These are phyloP conservation scores for Pseudoneurospora amorphoporcata DNA, from an alignment of 495 filamentous ascomycete genomes.

Conservation along the genomic window DNA sequence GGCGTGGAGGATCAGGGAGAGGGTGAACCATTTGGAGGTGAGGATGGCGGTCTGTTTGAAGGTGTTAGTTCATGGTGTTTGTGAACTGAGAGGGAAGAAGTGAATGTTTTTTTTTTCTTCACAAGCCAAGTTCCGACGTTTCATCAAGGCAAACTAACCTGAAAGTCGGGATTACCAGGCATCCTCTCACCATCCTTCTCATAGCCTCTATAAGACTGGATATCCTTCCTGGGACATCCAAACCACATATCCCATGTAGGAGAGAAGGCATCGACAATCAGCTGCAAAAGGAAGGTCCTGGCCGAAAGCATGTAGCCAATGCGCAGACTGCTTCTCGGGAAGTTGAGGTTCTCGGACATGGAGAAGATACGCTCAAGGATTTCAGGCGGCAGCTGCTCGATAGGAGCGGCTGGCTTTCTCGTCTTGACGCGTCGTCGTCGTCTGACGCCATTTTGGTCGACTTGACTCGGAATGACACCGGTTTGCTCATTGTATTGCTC, in stretches of 20 bases:
- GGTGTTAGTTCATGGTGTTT: not conserved
- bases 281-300: constrained; percentile 12
- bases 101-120: not conserved
- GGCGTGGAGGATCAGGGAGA: constrained; percentile 20
- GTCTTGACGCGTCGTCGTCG: constrained; percentile 2
- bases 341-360: constrained; percentile 28
- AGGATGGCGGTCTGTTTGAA: constrained; percentile 21
- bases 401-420: constrained; percentile 13
- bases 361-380: constrained; percentile 33
- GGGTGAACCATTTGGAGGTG: constrained; percentile 18
- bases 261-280: constrained; percentile 24
- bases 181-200: constrained; percentile 1
- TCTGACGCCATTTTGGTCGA: not conserved
- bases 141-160: constrained; percentile 14
- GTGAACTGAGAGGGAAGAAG: not conserved
- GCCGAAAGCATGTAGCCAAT: constrained; percentile 27
- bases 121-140: not conserved
- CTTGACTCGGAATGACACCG: not conserved
- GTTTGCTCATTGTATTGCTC: not conserved
- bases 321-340: constrained; percentile 24
- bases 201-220: constrained; percentile 1
- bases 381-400: constrained; percentile 31
- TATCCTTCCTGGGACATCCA: constrained; percentile 1
- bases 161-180: constrained; percentile 22
- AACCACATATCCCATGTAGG: constrained; percentile 30